Base-by-base conservation (phyloP, 441 rosid species). In the Populus hybrid region DNA sequence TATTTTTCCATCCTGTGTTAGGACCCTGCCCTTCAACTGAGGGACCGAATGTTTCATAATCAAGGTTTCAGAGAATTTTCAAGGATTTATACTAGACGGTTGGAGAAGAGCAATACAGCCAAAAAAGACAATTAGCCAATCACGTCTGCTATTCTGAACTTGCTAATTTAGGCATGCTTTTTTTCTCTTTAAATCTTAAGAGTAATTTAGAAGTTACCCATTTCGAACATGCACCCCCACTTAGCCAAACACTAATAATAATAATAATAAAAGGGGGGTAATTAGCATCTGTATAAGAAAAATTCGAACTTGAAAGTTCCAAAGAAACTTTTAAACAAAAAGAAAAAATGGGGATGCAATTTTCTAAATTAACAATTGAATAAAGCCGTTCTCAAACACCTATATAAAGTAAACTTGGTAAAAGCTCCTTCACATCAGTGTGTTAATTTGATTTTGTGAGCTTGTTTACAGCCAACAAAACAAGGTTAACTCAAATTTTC, bases 1-100 rank as follows among this genome's bases (percentile, higher is more conserved):
- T 46, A 46, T 74, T 79, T 68, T 8, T 34, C 9, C 14, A 21
- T 72, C 73, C 77, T 28, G 30, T 38, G 26, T 63, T 53, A 70
- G 72, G 75, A 77, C 57, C 24, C 26, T 46, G 36, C 53, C 46
- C 69, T 73, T 50, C 42, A 30, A 21, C 10, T 40, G 71, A 63
- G 26, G 30, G 30, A 35, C 57, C 2, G 18, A 5, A 35, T 30
- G 9, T 67, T 70, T 46, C 50, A 50, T 10, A 20, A 10, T 20
- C 18, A 26, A 26, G 68, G 28, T 69, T 63, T 63, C 24, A 21
- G 26, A 24, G 1, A 70, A 26, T 63, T 70, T 30, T 63, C 5
- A 69, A 35, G 35, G 65, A 16, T 46, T 46, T 46, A 46, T 46
- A 4, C 6, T 14, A 14, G 57, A 46, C 4, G 20, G 6, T 1